phyloP scores from a whole-genome alignment of 352 stramenopile genomes.

The Phytophthora idaei region DNA sequence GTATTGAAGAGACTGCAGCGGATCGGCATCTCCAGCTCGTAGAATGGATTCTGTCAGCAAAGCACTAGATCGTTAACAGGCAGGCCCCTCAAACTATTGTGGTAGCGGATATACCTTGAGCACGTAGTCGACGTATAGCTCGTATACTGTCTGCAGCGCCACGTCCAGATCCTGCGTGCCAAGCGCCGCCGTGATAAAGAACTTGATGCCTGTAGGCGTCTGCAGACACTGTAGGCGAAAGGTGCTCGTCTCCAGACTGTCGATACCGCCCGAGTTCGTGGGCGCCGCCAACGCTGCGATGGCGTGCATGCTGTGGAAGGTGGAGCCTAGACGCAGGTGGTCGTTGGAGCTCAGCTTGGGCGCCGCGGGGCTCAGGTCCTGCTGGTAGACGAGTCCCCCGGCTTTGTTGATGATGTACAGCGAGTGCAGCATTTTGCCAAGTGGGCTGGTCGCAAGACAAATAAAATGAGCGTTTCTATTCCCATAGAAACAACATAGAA shows the following conservation, averaged over 20 bases:
- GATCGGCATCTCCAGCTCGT: constrained; percentile 96
- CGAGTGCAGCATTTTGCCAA: constrained; percentile 82
- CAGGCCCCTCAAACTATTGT: background rate
- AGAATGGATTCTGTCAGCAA: constrained; percentile 90
- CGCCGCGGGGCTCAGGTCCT: constrained; percentile 86
- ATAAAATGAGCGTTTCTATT: background rate
- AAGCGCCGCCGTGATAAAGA: constrained; percentile 92
- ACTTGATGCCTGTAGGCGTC: constrained; percentile 92
- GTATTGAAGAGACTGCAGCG: constrained; percentile 93
- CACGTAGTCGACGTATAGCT: constrained; percentile 95
- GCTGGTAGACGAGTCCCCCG: constrained; percentile 93
- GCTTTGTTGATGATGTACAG: constrained; percentile 96
- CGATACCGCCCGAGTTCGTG: constrained; percentile 85
- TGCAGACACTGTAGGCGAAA: constrained; percentile 94
- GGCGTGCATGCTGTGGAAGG: constrained; percentile 94
- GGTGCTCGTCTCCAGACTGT: constrained; percentile 92
- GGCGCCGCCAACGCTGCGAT: constrained; percentile 89
- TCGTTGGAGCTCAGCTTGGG: constrained; percentile 92
- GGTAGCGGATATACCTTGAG: constrained; percentile 77
- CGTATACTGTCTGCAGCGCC: constrained; percentile 90
- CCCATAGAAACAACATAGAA: background rate
- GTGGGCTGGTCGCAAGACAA: background rate
- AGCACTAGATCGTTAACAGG: background rate
- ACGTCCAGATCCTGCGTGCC: constrained; percentile 84
- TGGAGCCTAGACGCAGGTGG: constrained; percentile 92